Evolutionary conservation across 495 filamentous ascomycete species (phyloP), one percentile per base, ranked within the genome.

Genomic region (Xylaria flabelliformis): DNA sequence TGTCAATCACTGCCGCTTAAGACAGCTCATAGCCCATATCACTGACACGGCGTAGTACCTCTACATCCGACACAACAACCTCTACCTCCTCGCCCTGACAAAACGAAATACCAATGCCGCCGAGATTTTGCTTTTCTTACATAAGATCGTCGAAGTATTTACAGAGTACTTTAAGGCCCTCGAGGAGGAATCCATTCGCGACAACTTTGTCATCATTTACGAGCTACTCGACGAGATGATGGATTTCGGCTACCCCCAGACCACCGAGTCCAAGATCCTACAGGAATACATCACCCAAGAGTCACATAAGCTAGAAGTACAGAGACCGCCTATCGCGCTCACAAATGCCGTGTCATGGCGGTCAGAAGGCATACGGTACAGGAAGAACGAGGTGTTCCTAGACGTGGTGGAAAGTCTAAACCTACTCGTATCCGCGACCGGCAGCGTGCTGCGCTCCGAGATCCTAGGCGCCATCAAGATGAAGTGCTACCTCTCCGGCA

Each of bases 201-300:
- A 99, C 84, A 99, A 99, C 85, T 99, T 98, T 76, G 97, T 99
- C 81, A 89, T 99, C 77, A 99, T 99, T 77, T 99, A 99, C 86
- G 97, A 99, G 83, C 83, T 99, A 67, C 89, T 99, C 74, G 97
- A 99, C 80, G 97, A 99, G 85, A 99, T 99, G 97, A 99, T 99
- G 97, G 97, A 99, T 82, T 99, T 98, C 84, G 97, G 97, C 63
- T 97, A 99, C 82, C 97, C 97, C 21, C 97, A 99, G 82, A 99
- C 97, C 26, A 99, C 97, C 66, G 97, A 99, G 83, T 94, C 89
- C 83, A 99, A 99, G 88, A 99, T 99, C 80, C 85, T 99, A 72
- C 97, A 98, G 85, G 97, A 99, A 86, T 98, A 98, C 85, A 99
- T 99, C 82, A 99, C 97, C 41, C 97, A 99, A 85, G 97, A 99